Evolutionary conservation across 2,329 filamentous ascomycete species (phyloP).

Genomic region (Penicillium sp.): DNA sequence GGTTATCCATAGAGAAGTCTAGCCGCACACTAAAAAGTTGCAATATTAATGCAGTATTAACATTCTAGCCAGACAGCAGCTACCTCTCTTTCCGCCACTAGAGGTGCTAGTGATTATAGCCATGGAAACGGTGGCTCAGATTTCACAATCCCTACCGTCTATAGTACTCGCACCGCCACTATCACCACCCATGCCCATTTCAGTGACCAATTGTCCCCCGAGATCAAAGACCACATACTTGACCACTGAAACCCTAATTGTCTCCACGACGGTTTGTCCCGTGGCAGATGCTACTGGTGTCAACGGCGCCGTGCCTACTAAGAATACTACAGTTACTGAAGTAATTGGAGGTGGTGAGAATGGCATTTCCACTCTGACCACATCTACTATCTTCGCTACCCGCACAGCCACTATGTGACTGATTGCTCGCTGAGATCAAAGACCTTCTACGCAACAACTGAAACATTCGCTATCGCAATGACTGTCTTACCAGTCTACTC

Average conservation of each 20-base stretch:
- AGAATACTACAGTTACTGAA: not conserved
- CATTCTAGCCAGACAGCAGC: not conserved
- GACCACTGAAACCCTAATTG: slow-evolving; percentile 24
- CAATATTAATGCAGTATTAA: not conserved
- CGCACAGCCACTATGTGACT: slow-evolving; percentile 26
- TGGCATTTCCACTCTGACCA: slow-evolving; percentile 9
- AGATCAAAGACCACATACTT: slow-evolving; percentile 14
- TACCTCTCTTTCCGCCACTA: too few relatives aligned
- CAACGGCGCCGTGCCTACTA: not conserved
- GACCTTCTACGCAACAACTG: slow-evolving; percentile 20
- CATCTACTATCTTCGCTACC: slow-evolving; percentile 26
- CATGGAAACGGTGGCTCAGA: too few relatives aligned
- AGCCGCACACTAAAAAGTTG: not conserved
- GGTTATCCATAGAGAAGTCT: not conserved
- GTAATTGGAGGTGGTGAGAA: not conserved
- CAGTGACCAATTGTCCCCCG: slow-evolving; percentile 29
- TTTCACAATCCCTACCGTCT: too few relatives aligned
- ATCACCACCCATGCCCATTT: slow-evolving; percentile 27
- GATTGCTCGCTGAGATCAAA: slow-evolving; percentile 24
- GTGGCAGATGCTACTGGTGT: slow-evolving; percentile 7
- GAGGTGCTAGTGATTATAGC: too few relatives aligned
- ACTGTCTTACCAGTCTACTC: slow-evolving; percentile 24
- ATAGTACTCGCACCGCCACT: slow-evolving; percentile 22
- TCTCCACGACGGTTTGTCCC: slow-evolving; percentile 25
- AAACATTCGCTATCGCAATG: slow-evolving; percentile 23